phyloP scores from a whole-genome alignment of 768 basidiomycete genomes.

The Psilocybe subaeruginosa region DNA sequence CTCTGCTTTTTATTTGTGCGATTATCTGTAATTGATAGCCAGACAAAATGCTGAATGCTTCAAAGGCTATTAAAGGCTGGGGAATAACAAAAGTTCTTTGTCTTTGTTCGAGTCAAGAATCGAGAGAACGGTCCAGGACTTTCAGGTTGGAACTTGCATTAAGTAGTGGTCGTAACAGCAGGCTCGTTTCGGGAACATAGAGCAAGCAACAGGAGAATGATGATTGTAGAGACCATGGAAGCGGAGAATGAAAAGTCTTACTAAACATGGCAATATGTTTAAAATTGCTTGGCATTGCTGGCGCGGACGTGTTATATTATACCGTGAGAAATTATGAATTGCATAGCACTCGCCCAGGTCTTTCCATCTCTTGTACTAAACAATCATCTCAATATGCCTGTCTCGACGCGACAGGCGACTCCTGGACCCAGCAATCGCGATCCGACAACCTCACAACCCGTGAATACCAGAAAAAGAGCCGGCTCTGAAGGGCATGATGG shows the following conservation, averaged over 20 bases:
- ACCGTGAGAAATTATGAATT: slow-evolving; percentile 6
- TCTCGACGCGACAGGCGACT: slow-evolving; percentile 37
- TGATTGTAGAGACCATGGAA: not conserved
- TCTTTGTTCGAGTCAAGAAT: no score
- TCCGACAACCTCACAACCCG: slow-evolving; percentile 8
- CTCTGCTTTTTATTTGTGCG: no score
- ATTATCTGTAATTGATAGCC: no score
- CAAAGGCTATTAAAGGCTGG: no score
- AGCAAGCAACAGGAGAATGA: no score
- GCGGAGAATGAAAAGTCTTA: not conserved
- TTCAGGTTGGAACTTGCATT: no score
- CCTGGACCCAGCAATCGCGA: slow-evolving; percentile 29
- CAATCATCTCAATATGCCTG: slow-evolving; percentile 19
- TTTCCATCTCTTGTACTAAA: slow-evolving; percentile 1
- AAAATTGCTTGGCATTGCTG: slow-evolving; percentile 3
- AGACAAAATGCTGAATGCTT: no score
- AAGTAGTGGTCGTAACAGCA: no score
- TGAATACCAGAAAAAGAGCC: slow-evolving; percentile 35
- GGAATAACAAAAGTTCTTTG: no score
- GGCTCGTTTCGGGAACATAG: no score
- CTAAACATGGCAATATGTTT: not conserved
- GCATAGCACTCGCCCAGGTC: not conserved
- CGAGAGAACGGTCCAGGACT: no score
- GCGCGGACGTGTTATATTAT: not conserved
- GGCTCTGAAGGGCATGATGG: slow-evolving; percentile 31